Evolutionary conservation across 768 basidiomycete species (phyloP).

Genomic region (Rhodotorula babjevae): DNA sequence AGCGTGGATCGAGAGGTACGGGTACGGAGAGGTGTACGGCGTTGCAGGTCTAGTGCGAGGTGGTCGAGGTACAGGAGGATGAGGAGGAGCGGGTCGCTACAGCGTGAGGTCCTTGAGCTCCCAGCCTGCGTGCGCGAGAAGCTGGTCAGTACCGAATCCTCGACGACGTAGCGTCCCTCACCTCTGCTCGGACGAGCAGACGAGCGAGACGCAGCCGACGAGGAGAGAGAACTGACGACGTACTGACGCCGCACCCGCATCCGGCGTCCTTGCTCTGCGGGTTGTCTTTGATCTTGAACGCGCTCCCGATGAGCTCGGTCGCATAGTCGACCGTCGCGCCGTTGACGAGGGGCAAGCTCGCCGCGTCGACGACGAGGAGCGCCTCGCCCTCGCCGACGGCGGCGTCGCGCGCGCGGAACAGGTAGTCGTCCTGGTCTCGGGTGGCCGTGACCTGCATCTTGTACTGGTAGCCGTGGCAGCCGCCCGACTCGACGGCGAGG

Average conservation of each 20-base stretch:
- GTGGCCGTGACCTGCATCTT: constrained; percentile 72
- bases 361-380: constrained; percentile 70
- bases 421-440: constrained; percentile 68
- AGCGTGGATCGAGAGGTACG: too few relatives aligned
- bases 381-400: neutral
- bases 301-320: constrained; percentile 90
- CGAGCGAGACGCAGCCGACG: too few relatives aligned
- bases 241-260: constrained; percentile 80
- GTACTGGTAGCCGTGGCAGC: constrained; percentile 97
- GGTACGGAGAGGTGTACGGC: too few relatives aligned
- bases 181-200: neutral
- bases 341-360: constrained; percentile 76
- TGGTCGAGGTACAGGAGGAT: neutral
- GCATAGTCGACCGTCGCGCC: constrained; percentile 86
- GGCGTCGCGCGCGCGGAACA: constrained; percentile 46
- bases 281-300: constrained; percentile 75
- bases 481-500: constrained; percentile 83
- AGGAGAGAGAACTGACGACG: neutral
- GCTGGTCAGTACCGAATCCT: too few relatives aligned
- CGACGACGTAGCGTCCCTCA: neutral
- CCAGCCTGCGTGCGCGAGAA: constrained; percentile 24
- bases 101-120: constrained; percentile 31
- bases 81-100: neutral
- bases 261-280: constrained; percentile 77
- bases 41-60: neutral